Evolutionary conservation across 2,329 filamentous ascomycete genomes (phyloP).

Genomic region (Neophaeococcomyces mojaviensis): DNA sequence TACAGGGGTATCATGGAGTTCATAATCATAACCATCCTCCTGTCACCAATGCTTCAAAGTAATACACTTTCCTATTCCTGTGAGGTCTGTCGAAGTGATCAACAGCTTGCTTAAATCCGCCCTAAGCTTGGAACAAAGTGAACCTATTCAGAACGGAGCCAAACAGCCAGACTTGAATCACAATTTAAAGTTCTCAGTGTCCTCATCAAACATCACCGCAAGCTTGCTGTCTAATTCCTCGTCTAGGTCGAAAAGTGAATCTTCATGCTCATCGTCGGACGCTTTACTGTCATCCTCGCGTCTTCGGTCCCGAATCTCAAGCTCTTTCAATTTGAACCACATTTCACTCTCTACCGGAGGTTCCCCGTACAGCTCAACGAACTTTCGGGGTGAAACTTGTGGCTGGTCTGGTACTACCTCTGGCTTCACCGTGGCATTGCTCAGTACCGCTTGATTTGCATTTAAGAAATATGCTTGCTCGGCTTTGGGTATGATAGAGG

Average conservation of each 20-base stretch:
- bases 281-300: slow-evolving; percentile 19
- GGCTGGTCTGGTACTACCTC: slow-evolving; percentile 19
- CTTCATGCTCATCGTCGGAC: slow-evolving; percentile 22
- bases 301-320: slow-evolving; percentile 30
- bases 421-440: slow-evolving; percentile 9
- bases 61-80: no score
- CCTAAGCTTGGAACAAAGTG: no score
- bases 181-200: no score
- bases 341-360: slow-evolving; percentile 37
- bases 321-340: slow-evolving; percentile 34
- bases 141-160: no score
- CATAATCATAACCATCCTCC: not conserved
- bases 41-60: not conserved
- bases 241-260: slow-evolving; percentile 16
- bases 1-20: not conserved
- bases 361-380: slow-evolving; percentile 36
- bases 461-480: slow-evolving; percentile 11
- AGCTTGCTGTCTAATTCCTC: not conserved
- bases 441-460: slow-evolving; percentile 19
- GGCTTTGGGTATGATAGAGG: slow-evolving; percentile 29
- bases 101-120: no score
- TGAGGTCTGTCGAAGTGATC: no score
- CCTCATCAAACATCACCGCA: no score
- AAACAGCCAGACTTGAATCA: no score
- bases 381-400: slow-evolving; percentile 34